Evolutionary conservation across 176 grass and related monocot species (phyloP), one percentile per base, ranked within the genome.

Genomic region (Cenchrus fungigraminus): DNA sequence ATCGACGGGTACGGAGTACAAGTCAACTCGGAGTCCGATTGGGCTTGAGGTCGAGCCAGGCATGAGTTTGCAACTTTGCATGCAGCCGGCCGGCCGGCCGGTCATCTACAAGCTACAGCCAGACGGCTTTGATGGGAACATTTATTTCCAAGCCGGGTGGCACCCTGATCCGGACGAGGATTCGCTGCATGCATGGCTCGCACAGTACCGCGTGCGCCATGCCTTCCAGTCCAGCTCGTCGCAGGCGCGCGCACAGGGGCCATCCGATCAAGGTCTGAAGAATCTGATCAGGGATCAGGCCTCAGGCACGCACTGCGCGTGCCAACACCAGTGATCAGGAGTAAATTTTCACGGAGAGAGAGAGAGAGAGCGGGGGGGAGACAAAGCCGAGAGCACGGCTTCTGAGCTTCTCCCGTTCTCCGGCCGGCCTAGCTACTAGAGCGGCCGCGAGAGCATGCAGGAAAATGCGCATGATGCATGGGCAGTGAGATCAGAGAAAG

Each of bases 1-100:
- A 70, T 19, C 7, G 46, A 20, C 65, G 4, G 56, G 65, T 73
- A 51, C 73, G 11, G 2, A 37, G 65, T 73, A 52, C 74, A 20
- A 53, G 84, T 90, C 88, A 83, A 90, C 79, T 79, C 37, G 49
- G 65, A 90, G 83, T 37, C 42, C 34, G 71, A 69, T 76, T 54
- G 65, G 82, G 28, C 40, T 47, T 22, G 68, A 71, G 68, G 17
- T 46, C 19, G 20, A 61, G 58, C 58, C 58, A 61, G 58, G 59
- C 59, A 61, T 25, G n/a, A 61, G 25, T 25, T 25, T 25, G 25
- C 25, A 25, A 19, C 9, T 15, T n/a, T 71, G 44, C 20, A 28
- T 72, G 43, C 68, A 5, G 66, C 65, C 16, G 42, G 44, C 44
- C 60, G 60, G 45, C 45, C 45, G 45, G 11, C 25, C 70, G 22